Conservation (phyloP, 257 asterid genomes). For the Solanum pennellii region DNA sequence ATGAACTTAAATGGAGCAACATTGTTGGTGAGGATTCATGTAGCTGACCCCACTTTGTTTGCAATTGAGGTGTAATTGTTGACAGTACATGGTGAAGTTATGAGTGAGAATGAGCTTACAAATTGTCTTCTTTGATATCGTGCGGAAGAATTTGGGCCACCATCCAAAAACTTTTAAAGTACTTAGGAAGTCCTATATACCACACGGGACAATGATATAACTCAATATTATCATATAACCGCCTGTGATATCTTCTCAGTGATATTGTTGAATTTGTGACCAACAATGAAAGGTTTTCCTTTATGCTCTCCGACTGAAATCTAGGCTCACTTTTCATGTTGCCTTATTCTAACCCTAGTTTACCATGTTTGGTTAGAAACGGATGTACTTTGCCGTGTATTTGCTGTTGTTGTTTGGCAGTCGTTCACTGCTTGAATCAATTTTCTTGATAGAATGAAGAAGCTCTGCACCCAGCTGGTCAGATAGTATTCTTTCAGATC, state of each 20-base stretch:
- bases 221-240: neutral
- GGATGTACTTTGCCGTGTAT: neutral
- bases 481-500: neutral
- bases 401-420: neutral
- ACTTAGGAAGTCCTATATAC: neutral
- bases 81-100: neutral
- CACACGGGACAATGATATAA: neutral
- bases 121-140: neutral
- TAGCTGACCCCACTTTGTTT: neutral
- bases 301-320: neutral
- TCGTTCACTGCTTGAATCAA: neutral
- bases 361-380: neutral
- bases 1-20: neutral
- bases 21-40: neutral
- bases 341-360: neutral
- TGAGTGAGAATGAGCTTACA: neutral
- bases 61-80: neutral
- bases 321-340: neutral
- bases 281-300: neutral
- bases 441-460: neutral
- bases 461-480: neutral
- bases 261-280: neutral
- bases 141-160: neutral
- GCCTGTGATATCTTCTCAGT: neutral
- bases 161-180: neutral